A percentile compares a stretch with the other conserved stretches of the same genome.
Conservation (phyloP, 179 eudicot genomes). For the Silene noctiflora region DNA sequence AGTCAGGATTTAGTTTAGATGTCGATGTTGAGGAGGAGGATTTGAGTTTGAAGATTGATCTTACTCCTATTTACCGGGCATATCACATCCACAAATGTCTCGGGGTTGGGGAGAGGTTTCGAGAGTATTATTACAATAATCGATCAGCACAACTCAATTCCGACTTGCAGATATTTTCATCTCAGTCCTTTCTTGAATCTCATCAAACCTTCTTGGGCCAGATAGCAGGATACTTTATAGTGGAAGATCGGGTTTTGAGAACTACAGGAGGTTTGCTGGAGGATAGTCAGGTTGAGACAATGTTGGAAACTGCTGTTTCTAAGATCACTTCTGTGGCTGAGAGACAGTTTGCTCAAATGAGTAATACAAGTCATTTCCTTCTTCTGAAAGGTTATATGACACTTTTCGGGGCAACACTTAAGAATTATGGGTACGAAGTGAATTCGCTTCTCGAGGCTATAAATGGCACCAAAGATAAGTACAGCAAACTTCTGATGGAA, state of each 20-base stretch:
- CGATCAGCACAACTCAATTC: constrained; percentile 78
- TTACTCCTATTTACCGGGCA: constrained; percentile 84
- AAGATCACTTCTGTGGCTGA: constrained; percentile 62
- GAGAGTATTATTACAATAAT: constrained; percentile 87
- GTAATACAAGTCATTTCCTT: constrained; percentile 64
- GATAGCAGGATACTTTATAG: constrained; percentile 78
- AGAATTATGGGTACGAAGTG: constrained; percentile 76
- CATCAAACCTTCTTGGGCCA: constrained; percentile 75
- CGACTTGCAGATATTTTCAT: constrained; percentile 66
- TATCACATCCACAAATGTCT: constrained; percentile 78
- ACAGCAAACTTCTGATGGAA: constrained; percentile 73
- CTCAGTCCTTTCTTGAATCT: constrained; percentile 73
- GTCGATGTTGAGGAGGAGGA: constrained; percentile 71
- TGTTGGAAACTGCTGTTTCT: constrained; percentile 83
- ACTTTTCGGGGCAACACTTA: constrained; percentile 70
- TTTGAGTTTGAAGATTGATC: constrained; percentile 66
- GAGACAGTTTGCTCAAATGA: constrained; percentile 59
- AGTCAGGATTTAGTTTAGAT: constrained; percentile 60
- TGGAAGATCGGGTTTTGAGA: constrained; percentile 88
- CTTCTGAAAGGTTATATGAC: constrained; percentile 77
- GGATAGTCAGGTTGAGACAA: constrained; percentile 71
- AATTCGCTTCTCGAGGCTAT: constrained; percentile 54
- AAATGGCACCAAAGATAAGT: constrained; percentile 63
- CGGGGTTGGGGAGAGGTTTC: constrained; percentile 64
- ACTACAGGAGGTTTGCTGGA: constrained; percentile 74